Evolutionary conservation across 257 asterid species (phyloP).

Genomic region (Salvia rosmarinus): DNA sequence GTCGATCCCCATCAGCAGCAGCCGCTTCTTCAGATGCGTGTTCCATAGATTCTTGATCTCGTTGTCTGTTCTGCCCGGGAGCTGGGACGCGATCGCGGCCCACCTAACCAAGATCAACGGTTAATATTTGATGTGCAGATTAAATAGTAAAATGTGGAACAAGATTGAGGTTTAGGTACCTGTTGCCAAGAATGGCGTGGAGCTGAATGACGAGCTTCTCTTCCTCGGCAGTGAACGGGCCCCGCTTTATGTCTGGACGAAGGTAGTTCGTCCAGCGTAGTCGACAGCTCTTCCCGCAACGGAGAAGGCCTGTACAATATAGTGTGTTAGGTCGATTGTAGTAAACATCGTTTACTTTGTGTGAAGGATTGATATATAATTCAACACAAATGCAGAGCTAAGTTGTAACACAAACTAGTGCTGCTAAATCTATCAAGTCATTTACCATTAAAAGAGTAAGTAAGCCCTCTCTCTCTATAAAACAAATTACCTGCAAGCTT

Average conservation of each 20-base stretch:
- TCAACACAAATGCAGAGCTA: too few relatives aligned
- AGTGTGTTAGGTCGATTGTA: too few relatives aligned
- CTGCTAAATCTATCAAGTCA: too few relatives aligned
- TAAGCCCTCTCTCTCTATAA: background rate
- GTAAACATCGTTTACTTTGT: too few relatives aligned
- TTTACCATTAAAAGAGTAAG: too few relatives aligned
- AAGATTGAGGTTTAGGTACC: conserved; percentile 39
- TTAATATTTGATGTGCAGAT: background rate
- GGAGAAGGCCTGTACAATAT: conserved; percentile 64
- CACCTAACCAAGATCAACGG: conserved; percentile 47
- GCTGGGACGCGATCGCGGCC: conserved; percentile 94
- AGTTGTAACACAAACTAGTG: too few relatives aligned
- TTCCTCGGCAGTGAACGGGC: conserved; percentile 77
- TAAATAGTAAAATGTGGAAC: background rate
- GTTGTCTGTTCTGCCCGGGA: conserved; percentile 91
- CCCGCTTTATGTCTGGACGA: conserved; percentile 90
- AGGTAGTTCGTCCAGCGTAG: conserved; percentile 93
- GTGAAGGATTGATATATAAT: too few relatives aligned
- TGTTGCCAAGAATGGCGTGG: conserved; percentile 93
- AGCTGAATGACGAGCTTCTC: conserved; percentile 90
- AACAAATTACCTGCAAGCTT: conserved; percentile 68
- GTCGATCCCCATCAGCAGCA: conserved; percentile 76
- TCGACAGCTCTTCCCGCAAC: conserved; percentile 96
- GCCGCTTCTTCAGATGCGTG: conserved; percentile 83
- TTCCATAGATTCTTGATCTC: conserved; percentile 97